phyloP scores from a whole-genome alignment of 805 yeast species.

The Hanseniaspora clermontiae region DNA sequence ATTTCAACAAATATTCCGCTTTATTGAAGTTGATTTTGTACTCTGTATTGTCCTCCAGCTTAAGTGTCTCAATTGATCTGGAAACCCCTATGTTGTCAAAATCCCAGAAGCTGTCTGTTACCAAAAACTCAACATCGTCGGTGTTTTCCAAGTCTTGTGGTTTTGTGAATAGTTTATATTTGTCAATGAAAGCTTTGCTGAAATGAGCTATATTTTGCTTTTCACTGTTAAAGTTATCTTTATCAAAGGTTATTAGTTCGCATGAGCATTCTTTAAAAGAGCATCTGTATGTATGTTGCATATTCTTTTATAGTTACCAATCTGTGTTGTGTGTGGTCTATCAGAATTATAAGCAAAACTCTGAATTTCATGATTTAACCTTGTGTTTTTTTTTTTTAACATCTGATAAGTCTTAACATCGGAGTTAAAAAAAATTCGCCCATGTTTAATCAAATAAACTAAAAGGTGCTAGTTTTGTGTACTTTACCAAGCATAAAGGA shows the following conservation, averaged over 20 bases:
- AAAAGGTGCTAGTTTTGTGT: neutral
- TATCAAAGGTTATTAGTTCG: constrained; percentile 16
- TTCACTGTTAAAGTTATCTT: neutral
- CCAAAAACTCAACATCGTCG: constrained; percentile 27
- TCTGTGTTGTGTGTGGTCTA: no score
- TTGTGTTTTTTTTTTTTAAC: no score
- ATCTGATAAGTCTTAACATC: neutral
- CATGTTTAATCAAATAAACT: neutral
- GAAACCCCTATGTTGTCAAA: constrained; percentile 73
- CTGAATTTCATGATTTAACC: no score
- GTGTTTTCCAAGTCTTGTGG: constrained; percentile 15
- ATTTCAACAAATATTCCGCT: constrained; percentile 21
- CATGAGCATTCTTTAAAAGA: constrained; percentile 21
- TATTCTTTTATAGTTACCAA: neutral
- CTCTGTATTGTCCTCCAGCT: constrained; percentile 19
- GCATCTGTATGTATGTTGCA: constrained; percentile 17
- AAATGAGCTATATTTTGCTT: constrained; percentile 13
- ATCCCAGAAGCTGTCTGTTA: constrained; percentile 55
- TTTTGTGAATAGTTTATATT: constrained; percentile 16
- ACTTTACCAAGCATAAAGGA: neutral
- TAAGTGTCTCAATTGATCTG: constrained; percentile 17
- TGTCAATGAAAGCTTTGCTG: constrained; percentile 15
- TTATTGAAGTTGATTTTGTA: constrained; percentile 14
- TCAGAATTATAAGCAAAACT: no score
- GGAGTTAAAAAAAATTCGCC: neutral